Evolutionary conservation across 768 basidiomycete species (phyloP).

Genomic region (Termitomyces sp.): DNA sequence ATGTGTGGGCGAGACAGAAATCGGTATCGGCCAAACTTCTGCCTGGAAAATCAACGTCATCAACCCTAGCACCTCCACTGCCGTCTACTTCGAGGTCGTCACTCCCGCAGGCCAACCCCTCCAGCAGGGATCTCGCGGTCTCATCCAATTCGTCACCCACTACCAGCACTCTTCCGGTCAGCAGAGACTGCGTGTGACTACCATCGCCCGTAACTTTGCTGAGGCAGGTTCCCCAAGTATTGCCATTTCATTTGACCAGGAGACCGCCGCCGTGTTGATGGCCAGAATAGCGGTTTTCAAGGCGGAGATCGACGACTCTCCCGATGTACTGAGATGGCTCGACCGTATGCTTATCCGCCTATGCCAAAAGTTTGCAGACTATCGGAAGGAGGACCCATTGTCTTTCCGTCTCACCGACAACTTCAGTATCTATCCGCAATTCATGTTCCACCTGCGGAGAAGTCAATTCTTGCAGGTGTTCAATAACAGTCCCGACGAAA

Average conservation of each 20-base stretch:
- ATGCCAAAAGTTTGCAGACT: conserved; percentile 99
- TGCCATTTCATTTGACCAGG: conserved; percentile 94
- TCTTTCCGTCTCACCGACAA: conserved; percentile 93
- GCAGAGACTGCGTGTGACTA: conserved; percentile 93
- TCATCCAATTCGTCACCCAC: conserved; percentile 98
- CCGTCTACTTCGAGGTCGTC: conserved; percentile 97
- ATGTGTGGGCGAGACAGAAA: conserved; percentile 98
- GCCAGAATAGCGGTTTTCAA: conserved; percentile 99
- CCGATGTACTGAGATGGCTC: conserved; percentile 95
- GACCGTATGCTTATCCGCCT: conserved; percentile 98
- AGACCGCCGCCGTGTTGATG: conserved; percentile 97
- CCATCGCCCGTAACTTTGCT: conserved; percentile 95
- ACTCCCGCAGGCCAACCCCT: conserved; percentile 94
- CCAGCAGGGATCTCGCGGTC: conserved; percentile 84
- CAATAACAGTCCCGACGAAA: conserved; percentile 99
- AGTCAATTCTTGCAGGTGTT: conserved; percentile 99
- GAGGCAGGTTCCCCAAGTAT: conserved; percentile 95
- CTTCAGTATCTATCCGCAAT: conserved; percentile 99
- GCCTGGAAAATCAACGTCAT: conserved; percentile 97
- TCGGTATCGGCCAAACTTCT: conserved; percentile 97
- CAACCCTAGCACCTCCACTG: conserved; percentile 82
- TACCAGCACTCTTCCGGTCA: conserved; percentile 98
- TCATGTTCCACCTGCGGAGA: conserved; percentile 98
- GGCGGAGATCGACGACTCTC: conserved; percentile 96
- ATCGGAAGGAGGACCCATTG: conserved; percentile 94